phyloP scores from a whole-genome alignment of 768 basidiomycete genomes.

The Steccherinum ochraceum region DNA sequence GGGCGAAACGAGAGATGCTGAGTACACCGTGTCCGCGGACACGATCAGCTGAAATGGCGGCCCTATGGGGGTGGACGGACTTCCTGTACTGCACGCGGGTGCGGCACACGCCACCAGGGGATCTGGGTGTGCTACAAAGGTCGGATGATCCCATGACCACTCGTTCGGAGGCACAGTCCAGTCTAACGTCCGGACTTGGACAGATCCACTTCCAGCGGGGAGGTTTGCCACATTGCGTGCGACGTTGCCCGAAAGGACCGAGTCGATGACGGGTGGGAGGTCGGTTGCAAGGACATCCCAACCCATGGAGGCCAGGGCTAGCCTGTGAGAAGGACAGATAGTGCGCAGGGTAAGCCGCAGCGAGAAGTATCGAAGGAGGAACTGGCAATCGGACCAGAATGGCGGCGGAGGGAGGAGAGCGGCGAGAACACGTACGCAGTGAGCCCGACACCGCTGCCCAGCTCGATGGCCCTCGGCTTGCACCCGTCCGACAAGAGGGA shows the following conservation, averaged over 20 bases:
- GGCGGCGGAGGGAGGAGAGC: background rate
- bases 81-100: background rate
- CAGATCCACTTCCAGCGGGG: conserved; percentile 33
- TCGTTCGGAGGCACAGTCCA: conserved; percentile 53
- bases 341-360: conserved; percentile 2
- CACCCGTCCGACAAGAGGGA: conserved; percentile 2
- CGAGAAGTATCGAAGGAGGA: background rate
- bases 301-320: conserved; percentile 60
- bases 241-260: conserved; percentile 63
- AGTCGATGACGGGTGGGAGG: conserved; percentile 50
- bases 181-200: conserved; percentile 63
- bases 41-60: conserved; percentile 74
- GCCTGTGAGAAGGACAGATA: conserved; percentile 39
- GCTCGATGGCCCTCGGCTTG: conserved; percentile 52
- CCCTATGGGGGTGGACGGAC: conserved; percentile 23
- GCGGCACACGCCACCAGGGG: conserved; percentile 8
- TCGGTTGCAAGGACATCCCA: conserved; percentile 80
- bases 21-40: conserved; percentile 81
- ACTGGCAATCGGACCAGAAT: background rate
- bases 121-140: conserved; percentile 26
- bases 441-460: conserved; percentile 81
- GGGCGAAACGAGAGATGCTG: conserved; percentile 51
- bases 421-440: conserved; percentile 47
- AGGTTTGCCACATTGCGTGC: conserved; percentile 33
- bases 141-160: conserved; percentile 50